These are phyloP conservation scores for Fusarium globosum DNA, from an alignment of 2,329 filamentous ascomycete genomes.

Conservation along the genomic window DNA sequence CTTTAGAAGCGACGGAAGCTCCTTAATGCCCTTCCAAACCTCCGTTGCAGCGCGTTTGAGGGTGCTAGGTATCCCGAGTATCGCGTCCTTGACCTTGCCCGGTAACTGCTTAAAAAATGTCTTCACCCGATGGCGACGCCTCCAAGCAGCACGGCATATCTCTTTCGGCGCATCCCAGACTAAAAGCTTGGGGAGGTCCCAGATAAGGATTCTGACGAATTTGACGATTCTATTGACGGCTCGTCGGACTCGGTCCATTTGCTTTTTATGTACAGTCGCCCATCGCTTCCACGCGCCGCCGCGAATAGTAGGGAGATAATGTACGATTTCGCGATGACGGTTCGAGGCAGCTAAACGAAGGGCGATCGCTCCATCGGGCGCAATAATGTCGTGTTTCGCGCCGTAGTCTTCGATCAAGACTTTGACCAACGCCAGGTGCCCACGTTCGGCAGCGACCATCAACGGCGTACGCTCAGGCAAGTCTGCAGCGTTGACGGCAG, in stretches of 20 bases:
- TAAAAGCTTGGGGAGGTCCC: constrained; percentile 46
- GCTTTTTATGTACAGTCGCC: constrained; percentile 47
- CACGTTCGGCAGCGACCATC: constrained; percentile 55
- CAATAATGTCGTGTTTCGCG: constrained; percentile 57
- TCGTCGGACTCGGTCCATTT: constrained; percentile 42
- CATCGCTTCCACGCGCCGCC: constrained; percentile 54
- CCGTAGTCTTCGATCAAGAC: constrained; percentile 54
- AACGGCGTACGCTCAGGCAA: constrained; percentile 54
- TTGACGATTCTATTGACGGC: constrained; percentile 38
- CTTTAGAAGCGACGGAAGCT: constrained; percentile 25
- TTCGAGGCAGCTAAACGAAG: constrained; percentile 56
- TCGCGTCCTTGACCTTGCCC: constrained; percentile 31
- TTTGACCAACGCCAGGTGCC: constrained; percentile 55
- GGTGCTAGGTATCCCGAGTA: constrained; percentile 29
- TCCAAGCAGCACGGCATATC: constrained; percentile 32
- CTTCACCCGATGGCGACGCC: constrained; percentile 44
- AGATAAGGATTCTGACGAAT: constrained; percentile 46
- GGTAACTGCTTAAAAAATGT: constrained; percentile 45
- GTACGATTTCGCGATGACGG: constrained; percentile 57
- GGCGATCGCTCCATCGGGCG: constrained; percentile 58
- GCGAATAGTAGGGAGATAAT: constrained; percentile 54
- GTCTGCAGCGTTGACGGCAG: constrained; percentile 10
- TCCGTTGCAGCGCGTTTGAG: constrained; percentile 16
- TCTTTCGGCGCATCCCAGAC: constrained; percentile 45
- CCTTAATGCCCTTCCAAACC: constrained; percentile 37